Evolutionary conservation across 2,329 filamentous ascomycete species (phyloP).

Genomic region (Ophiostoma quercus): DNA sequence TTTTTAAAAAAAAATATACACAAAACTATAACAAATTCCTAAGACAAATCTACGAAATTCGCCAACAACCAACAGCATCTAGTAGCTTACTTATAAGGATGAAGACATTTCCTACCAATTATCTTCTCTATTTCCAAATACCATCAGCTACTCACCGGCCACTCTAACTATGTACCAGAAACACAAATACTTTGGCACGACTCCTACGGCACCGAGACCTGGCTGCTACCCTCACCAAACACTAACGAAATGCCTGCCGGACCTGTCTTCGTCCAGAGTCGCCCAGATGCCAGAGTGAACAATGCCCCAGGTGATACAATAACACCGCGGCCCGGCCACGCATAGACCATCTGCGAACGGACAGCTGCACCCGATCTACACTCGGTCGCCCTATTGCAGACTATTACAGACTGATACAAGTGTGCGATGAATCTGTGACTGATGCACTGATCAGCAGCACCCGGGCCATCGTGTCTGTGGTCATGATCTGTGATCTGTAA

Average conservation of each 20-base stretch:
- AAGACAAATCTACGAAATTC: too few species aligned
- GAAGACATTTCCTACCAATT: too few species aligned
- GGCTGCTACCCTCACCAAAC: not conserved
- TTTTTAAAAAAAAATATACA: not conserved
- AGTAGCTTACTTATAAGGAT: too few species aligned
- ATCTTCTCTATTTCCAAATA: too few species aligned
- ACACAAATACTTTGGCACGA: not conserved
- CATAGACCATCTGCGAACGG: not conserved
- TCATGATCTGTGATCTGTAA: not conserved
- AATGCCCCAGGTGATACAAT: not conserved
- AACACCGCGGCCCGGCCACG: not conserved
- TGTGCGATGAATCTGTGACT: not conserved
- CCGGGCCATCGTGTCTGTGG: not conserved
- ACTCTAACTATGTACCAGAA: too few species aligned
- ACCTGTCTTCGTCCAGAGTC: not conserved
- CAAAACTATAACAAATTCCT: too few species aligned
- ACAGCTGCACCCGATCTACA: not conserved
- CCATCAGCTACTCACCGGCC: too few species aligned
- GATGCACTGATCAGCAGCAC: constrained; percentile 5
- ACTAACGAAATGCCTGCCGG: not conserved
- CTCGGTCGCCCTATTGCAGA: not conserved
- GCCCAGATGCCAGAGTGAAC: not conserved
- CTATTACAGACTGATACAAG: not conserved
- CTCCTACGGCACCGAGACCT: not conserved
- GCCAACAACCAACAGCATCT: too few species aligned